phyloP scores from a whole-genome alignment of 495 filamentous ascomycete species.

The Penicillium argentinense region DNA sequence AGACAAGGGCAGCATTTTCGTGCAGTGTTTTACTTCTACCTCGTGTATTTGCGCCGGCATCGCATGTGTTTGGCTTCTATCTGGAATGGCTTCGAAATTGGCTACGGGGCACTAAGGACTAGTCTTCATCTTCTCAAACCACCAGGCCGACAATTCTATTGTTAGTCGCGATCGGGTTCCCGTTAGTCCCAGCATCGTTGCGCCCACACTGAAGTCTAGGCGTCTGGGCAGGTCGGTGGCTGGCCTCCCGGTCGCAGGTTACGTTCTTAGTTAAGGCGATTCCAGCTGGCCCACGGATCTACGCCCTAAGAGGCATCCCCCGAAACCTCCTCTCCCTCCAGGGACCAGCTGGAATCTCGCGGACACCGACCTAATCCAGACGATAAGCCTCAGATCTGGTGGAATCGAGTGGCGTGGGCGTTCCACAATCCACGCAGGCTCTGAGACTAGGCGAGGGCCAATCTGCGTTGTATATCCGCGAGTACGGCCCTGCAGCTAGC shows the following conservation, averaged over 20 bases:
- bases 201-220: too few species aligned
- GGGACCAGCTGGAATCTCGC: too few species aligned
- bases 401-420: conserved; percentile 4
- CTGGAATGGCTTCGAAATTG: not conserved
- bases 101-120: not conserved
- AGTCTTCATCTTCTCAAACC: not conserved
- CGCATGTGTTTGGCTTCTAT: too few species aligned
- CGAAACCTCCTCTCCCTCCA: too few species aligned
- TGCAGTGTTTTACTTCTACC: too few species aligned
- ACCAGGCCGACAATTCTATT: conserved; percentile 1
- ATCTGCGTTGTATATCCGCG: too few species aligned
- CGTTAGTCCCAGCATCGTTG: not conserved
- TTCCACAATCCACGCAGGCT: too few species aligned
- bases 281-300: conserved; percentile 11
- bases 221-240: too few species aligned
- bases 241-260: not conserved
- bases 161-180: not conserved
- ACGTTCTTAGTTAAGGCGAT: not conserved
- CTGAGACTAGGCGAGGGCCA: not conserved
- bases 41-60: too few species aligned
- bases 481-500: too few species aligned
- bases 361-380: too few species aligned
- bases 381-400: conserved; percentile 13
- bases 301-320: conserved; percentile 1
- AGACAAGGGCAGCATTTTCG: not conserved